Evolutionary conservation across 2,329 filamentous ascomycete genomes (phyloP), one percentile per base, ranked within the genome.

Genomic region (Stagonosporopsis chrysanthemi): DNA sequence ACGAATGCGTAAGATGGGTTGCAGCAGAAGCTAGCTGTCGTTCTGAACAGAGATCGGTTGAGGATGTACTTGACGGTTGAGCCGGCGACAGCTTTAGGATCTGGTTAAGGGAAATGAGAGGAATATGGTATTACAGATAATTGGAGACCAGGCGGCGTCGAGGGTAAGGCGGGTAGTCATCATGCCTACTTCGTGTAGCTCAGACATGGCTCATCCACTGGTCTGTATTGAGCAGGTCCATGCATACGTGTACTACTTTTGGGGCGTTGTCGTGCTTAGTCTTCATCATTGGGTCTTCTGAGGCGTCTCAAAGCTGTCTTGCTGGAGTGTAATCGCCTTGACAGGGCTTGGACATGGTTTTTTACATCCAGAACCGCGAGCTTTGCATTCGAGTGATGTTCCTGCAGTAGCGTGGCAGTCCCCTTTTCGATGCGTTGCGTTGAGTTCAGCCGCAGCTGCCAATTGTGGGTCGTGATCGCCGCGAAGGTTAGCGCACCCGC

Each of bases 391-490:
- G 17, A 23, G 6, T 2, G 14, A 7, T 8, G 24, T 6, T 28
- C 38, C n/a, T 22, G 45, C 39, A 44, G 24, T 40, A 41, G 41
- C 17, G 14, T 29, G 6, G 9, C n/a, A 26, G 1, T 23, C 53
- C 43, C 53, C 53, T 52, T 56, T 56, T 47, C 35, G 28, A 42
- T 56, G 42, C 36, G 42, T 52, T 24, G 31, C 15, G 31, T 31
- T 31, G 24, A 48, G 6, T 22, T 48, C 54, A 57, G 48, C 48
- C 48, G 43, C 48, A 52, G 33, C 38, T 48, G 47, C 42, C 47
- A 38, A 28, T 24, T 33, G 47, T 29, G 36, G 36, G 38, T 33
- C 35, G 9, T 41, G 35, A 49, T 55, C 38, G 24, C 42, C 14
- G 36, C 17, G 35, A 26, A 48, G 26, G 19, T 31, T 57, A 57